Evolutionary conservation across 2,329 filamentous ascomycete species (phyloP).

Genomic region (Ascochyta clinopodiicola): DNA sequence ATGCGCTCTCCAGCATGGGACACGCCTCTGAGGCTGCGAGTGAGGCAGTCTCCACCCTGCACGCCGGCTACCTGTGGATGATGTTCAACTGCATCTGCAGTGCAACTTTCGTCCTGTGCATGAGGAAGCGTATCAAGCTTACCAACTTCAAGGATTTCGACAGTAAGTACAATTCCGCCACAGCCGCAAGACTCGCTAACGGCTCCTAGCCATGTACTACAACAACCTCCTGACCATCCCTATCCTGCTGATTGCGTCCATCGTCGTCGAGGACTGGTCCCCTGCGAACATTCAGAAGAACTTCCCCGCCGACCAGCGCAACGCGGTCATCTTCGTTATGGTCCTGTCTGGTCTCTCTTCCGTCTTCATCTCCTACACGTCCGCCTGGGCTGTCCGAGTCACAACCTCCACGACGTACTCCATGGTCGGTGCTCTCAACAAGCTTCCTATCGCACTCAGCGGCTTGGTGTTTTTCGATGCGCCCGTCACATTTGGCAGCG

Average conservation of each 20-base stretch:
- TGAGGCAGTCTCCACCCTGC: constrained; percentile 83
- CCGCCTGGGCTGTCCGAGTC: constrained; percentile 97
- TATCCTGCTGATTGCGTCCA: constrained; percentile 80
- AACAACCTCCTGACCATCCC: constrained; percentile 98
- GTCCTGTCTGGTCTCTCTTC: constrained; percentile 90
- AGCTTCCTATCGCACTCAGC: constrained; percentile 91
- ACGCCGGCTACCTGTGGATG: constrained; percentile 98
- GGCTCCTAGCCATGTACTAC: constrained; percentile 91
- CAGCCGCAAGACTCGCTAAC: constrained; percentile 30
- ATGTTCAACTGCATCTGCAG: constrained; percentile 94
- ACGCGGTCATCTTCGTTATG: constrained; percentile 84
- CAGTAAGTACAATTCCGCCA: constrained; percentile 66
- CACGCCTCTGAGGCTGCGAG: constrained; percentile 65
- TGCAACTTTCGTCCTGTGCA: constrained; percentile 85
- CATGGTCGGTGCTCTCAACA: constrained; percentile 98
- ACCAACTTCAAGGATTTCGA: constrained; percentile 99
- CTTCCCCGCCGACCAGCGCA: constrained; percentile 84
- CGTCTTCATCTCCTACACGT: constrained; percentile 99
- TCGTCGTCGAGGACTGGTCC: constrained; percentile 93
- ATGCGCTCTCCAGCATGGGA: constrained; percentile 72
- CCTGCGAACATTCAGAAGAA: constrained; percentile 80
- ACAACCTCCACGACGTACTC: constrained; percentile 98
- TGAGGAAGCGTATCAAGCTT: constrained; percentile 98
- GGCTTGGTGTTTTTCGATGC: constrained; percentile 95
- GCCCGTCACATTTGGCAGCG: constrained; percentile 88